Base-by-base conservation (phyloP, 2,329 filamentous ascomycete genomes). In the Blastomyces parvus region DNA sequence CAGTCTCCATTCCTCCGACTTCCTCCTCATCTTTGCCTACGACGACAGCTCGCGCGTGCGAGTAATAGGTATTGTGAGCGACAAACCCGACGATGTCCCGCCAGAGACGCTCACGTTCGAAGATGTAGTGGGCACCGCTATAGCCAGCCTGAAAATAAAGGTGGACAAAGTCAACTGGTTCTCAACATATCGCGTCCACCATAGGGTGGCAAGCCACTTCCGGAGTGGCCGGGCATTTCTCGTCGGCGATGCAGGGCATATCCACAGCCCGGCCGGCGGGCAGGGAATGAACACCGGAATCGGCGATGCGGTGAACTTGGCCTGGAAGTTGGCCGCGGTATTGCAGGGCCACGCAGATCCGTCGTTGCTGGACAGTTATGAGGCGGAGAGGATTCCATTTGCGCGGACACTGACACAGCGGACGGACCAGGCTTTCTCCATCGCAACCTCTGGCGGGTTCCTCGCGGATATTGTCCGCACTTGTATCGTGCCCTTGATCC, bases 271-370 rank as follows among this genome's bases (percentile, higher is more conserved):
- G 0, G 79, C 80, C 0, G 83, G 82, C 1, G 84, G 81, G 0
- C 83, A 84, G 67, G 83, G 83, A 0, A 82, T 85, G 80, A 85
- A 85, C 67, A 81, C 81, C 0, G 82, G 82, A 0, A 76, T 85
- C 25, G 79, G 81, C 30, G 82, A 84, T 63, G 78, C 81, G 0
- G 74, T 81, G 38, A 84, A 84, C 63, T 42, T 59, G 25, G 79
- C 78, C 27, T 84, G 82, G 82, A 84, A 84, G 66, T 73, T 85
- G 2, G 76, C 79, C 0, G 72, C 77, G 0, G 80, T 79, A 3
- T 69, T 82, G 0, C 73, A 74, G n/a, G 71, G 75, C 7, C 64
- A 73, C 1, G 75, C 74, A 1, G 71, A 70, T 13, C 70, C 77
- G 11, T 66, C 71, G 0, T 71, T 84, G 1, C 73, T 85, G 0